Base-by-base conservation (phyloP, 2,329 filamentous ascomycete species). In the Hypoxylon sp. region DNA sequence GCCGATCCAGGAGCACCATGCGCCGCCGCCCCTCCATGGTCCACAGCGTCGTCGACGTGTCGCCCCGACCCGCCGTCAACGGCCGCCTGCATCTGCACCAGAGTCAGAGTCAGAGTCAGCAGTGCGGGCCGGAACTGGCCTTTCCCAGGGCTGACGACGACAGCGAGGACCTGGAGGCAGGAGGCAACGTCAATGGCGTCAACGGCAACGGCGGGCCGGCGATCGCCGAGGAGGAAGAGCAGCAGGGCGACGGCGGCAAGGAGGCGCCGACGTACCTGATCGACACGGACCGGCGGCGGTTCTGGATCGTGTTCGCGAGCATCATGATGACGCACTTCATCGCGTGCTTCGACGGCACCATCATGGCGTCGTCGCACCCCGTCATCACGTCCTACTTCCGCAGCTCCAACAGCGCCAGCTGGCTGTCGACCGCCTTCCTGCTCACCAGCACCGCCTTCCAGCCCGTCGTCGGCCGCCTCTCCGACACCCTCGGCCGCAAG, bases 311-410 rank as follows among this genome's bases (percentile, higher is more conserved):
- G 53, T 90, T 89, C 69, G 64, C 75, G 4, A 82, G 83, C 47
- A 78, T 89, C 42, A 74, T 88, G 59, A 69, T 81, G n/a, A 79
- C 79, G 3, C 83, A 84, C 67, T 83, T 88, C 60, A 77, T 87
- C 13, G 76, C 78, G 27, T 86, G 80, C 70, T 93, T 94, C 69
- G 91, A 94, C 76, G 83, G 84, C 9, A 94, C 90, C 3, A 83
- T 94, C 64, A 92, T 94, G 89, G 89, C 89, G 3, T 91, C 89
- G 2, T 88, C 83, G 37, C 90, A 95, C 72, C 90, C 90, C 0
- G 88, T 91, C 55, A 92, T 94, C 60, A 92, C 90, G 0, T 92
- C 89, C 0, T 86, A 93, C 72, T 94, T 94, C 73, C 78, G 87
- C 59, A 84, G 88, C 45, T 90, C 89, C 26, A 92, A 94, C 72